phyloP scores from a whole-genome alignment of 2,329 filamentous ascomycete genomes.

The Geosmithia flava region DNA sequence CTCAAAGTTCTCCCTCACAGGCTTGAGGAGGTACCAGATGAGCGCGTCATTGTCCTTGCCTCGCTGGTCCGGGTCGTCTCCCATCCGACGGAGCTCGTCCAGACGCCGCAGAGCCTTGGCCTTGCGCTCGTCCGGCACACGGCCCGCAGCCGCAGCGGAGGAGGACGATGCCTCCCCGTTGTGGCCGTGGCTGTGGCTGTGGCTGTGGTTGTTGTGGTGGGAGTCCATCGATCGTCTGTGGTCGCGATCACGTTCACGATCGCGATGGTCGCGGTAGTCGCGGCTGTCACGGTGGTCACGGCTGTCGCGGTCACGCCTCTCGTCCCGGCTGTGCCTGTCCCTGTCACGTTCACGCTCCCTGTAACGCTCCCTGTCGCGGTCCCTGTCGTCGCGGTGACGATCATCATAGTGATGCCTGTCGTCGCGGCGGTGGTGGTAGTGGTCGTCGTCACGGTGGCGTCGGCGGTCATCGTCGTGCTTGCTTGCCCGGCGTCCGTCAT shows the following conservation, averaged over 20 bases:
- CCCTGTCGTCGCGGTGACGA: constrained; percentile 15
- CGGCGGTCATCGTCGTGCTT: constrained; percentile 20
- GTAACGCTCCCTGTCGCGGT: constrained; percentile 6
- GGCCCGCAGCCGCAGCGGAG: constrained; percentile 7
- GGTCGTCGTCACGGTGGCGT: constrained; percentile 17
- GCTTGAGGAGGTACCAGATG: constrained; percentile 39
- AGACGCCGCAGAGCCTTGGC: constrained; percentile 26
- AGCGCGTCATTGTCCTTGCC: constrained; percentile 31
- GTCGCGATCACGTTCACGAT: constrained; percentile 6
- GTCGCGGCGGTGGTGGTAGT: constrained; percentile 9
- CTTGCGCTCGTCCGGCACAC: constrained; percentile 25
- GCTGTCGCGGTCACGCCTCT: constrained; percentile 13
- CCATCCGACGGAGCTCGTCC: constrained; percentile 30
- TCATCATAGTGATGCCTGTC: constrained; percentile 18
- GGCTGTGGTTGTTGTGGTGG: constrained; percentile 6
- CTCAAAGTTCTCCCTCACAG: constrained; percentile 47
- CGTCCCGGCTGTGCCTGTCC: constrained; percentile 9
- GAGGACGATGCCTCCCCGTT: no score
- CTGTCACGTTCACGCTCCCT: constrained; percentile 5
- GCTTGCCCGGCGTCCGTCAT: constrained; percentile 24
- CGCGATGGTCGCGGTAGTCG: constrained; percentile 10
- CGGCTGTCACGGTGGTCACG: constrained; percentile 16
- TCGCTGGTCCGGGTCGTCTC: constrained; percentile 36
- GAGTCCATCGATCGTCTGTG: constrained; percentile 1
- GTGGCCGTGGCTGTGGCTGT: constrained; percentile 6